Evolutionary conservation across 257 asterid species (phyloP), one percentile per base, ranked within the genome.

Genomic region (Fraxinus cuspidata): DNA sequence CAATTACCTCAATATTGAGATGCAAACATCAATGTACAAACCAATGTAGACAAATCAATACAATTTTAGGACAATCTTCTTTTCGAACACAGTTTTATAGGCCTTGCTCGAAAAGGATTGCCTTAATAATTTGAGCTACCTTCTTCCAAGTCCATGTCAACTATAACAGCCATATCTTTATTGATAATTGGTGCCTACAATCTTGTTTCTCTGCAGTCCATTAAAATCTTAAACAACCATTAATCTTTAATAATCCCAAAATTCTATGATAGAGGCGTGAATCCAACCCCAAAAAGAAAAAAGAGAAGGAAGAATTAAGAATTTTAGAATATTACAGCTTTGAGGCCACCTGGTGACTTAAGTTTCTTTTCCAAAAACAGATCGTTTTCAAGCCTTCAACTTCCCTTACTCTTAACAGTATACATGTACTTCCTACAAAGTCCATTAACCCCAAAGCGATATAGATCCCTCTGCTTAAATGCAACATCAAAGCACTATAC

Each of bases 1-100:
- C 15, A 44, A 27, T 44, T 72, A 7, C 67, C n/a, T 72, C 76
- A 44, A 72, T 21, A 44, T 15, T 72, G 76, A 47, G 76, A 72
- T 72, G 9, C 13, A 40, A 13, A 72, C 2, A 32, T 72, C 66
- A 28, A 11, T 2, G 47, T 40, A 38, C 40, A 38, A 12, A 19
- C 47, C 64, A 15, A 38, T 40, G 49, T 40, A 9, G 16, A 40
- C 2, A 40, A 40, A 19, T 56, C 29, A 7, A 56, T 7, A 12
- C 23, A 58, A 21, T n/a, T 58, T 8, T 21, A 7, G 31, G 66
- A 23, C 15, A 44, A 27, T 44, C 51, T 58, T 58, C 31, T 7
- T 58, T 58, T 21, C 11, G 13, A 0, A 0, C 2, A 3, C 35
- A 9, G 3, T 63, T 63, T 27, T 63, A 63, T 25, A 25, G 19